Evolutionary conservation across 2,329 filamentous ascomycete species (phyloP).

Genomic region (Sporothrix protearum): DNA sequence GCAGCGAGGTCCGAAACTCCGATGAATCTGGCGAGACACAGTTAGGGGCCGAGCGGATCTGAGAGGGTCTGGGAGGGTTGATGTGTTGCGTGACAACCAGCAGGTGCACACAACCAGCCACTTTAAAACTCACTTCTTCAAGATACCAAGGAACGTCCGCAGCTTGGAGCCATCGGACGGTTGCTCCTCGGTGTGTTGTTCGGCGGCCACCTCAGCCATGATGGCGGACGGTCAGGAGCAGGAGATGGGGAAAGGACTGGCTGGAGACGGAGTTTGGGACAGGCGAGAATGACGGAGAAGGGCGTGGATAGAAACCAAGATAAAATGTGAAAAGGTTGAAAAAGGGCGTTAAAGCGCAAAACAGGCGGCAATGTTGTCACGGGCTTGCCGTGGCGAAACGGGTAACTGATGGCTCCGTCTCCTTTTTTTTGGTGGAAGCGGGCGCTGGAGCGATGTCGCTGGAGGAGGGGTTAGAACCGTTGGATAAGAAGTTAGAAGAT

Average conservation of each 20-base stretch:
- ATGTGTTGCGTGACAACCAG: neutral
- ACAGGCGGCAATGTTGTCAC: neutral
- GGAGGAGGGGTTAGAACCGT: conserved; percentile 2
- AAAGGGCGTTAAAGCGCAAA: neutral
- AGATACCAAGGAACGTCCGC: conserved; percentile 79
- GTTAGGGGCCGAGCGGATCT: neutral
- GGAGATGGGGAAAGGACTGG: neutral
- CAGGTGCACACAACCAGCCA: neutral
- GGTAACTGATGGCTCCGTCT: neutral
- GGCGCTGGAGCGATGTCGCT: conserved; percentile 18
- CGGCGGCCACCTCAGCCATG: conserved; percentile 33
- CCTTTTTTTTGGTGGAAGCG: neutral
- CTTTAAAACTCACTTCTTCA: conserved; percentile 68
- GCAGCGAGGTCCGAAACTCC: conserved; percentile 93
- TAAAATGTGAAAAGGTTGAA: neutral
- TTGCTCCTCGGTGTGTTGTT: conserved; percentile 45
- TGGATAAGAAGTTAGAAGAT: conserved; percentile 7
- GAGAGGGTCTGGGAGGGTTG: neutral
- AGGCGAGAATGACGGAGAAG: neutral
- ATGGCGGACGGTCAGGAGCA: conserved; percentile 4
- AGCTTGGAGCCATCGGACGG: conserved; percentile 80
- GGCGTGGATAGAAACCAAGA: neutral
- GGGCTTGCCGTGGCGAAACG: conserved; percentile 1
- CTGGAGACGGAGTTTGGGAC: neutral
- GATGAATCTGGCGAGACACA: conserved; percentile 67